These are phyloP conservation scores for Colletotrichum simmondsii DNA, from an alignment of 2,329 filamentous ascomycete genomes.

Conservation along the genomic window DNA sequence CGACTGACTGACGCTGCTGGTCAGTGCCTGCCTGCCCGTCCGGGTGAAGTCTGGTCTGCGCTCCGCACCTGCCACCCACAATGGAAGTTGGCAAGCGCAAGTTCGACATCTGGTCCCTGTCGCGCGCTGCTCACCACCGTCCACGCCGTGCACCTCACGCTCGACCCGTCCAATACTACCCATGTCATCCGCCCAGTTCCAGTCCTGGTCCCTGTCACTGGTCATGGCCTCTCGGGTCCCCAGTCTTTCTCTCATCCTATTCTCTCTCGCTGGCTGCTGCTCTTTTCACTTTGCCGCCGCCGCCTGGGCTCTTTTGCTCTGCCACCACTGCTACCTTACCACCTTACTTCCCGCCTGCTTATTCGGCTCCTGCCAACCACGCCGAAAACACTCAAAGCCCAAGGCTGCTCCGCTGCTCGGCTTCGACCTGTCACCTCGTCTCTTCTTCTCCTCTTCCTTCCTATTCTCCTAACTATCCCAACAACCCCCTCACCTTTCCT, in stretches of 20 bases:
- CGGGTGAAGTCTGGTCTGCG: not conserved
- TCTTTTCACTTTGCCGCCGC: conserved; percentile 26
- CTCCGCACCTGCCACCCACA: not conserved
- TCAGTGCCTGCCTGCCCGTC: not conserved
- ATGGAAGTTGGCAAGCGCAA: not conserved
- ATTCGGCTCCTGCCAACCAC: conserved; percentile 23
- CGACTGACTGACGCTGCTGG: too few relatives aligned
- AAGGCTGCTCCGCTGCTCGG: conserved; percentile 14
- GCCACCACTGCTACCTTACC: not conserved
- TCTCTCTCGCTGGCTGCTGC: conserved; percentile 17
- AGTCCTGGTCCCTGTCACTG: conserved; percentile 26
- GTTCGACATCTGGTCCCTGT: conserved; percentile 27
- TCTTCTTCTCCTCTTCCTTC: not conserved
- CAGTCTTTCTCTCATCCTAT: conserved; percentile 24
- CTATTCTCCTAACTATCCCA: conserved; percentile 2
- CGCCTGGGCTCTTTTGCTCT: not conserved
- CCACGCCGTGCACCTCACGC: not conserved
- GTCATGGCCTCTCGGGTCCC: conserved; percentile 10
- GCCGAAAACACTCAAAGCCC: conserved; percentile 27
- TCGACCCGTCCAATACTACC: conserved; percentile 31
- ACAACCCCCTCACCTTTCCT: not conserved
- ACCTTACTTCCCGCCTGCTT: not conserved
- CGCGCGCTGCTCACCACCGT: not conserved
- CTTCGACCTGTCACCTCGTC: not conserved
- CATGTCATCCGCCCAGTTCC: conserved; percentile 29